Base-by-base conservation (phyloP, 106 monocot species). In the Phalaenopsis aphrodite region DNA sequence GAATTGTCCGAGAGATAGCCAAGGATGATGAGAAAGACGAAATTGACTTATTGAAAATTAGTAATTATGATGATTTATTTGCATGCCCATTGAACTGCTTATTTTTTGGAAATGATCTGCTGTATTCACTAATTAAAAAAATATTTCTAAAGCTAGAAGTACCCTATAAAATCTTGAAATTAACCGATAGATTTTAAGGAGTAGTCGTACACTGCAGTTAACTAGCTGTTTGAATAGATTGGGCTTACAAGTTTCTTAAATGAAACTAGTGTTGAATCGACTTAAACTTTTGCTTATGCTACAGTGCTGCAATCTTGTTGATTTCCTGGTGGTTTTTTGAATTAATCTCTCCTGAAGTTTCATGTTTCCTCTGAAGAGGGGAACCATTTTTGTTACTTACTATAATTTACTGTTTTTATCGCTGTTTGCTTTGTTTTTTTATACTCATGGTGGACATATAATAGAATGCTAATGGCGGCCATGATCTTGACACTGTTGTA, bases 201-300 rank as follows among this genome's bases (percentile, higher is more conserved):
- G 74, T 71, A 41, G 4, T 9, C 23, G 23, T 24, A 71, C 52
- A 12, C 15, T 14, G 12, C 12, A 52, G 1, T 52, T 10, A 52
- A 15, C 41, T 19, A 19, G 18, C 5, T 43, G 18, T 74, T 74
- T 74, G 19, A 74, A 74, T n/a, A 2, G 36, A 74, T 36, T 42
- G 43, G 43, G 43, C 18, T 74, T 74, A 17, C 74, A 45, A 43
- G 16, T 74, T 74, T 74, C 74, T 74, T 43, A 18, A 18, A 74
- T 42, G 18, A n/a, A 74, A 14, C 0, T 41, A 38, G 41, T 41
- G 10, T 69, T 71, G 41, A 71, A 36, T 71, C 41, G 64, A 65
- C 38, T 30, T 41, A 41, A 71, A 71, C 41, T 71, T 71, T 71
- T 71, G 41, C 41, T 71, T 2, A 41, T 71, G 71, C 38, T 71